These are phyloP conservation scores for Amborella trichopoda DNA, from an alignment of 164 flowering plant genomes.

Conservation along the genomic window DNA sequence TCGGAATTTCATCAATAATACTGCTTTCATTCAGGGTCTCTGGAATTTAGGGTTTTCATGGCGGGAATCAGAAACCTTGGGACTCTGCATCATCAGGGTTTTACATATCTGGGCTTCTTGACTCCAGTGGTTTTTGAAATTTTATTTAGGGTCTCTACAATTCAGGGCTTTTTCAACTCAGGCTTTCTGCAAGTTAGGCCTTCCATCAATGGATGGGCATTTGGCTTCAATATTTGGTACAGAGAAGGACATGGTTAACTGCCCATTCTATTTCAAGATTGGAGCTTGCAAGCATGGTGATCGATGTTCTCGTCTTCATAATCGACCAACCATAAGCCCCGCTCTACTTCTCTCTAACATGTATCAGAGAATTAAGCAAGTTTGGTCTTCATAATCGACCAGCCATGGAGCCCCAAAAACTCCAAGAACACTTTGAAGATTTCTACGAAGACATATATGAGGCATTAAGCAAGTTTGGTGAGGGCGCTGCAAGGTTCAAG, in stretches of 20 bases:
- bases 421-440: slow-evolving; percentile 56
- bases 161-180: too few relatives aligned
- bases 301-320: slow-evolving; percentile 67
- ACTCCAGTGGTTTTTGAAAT: too few relatives aligned
- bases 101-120: too few relatives aligned
- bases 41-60: too few relatives aligned
- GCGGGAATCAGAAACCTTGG: too few relatives aligned
- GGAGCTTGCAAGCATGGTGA: slow-evolving; percentile 73
- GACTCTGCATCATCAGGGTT: too few relatives aligned
- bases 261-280: slow-evolving; percentile 43
- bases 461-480: slow-evolving; percentile 70
- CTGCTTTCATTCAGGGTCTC: too few relatives aligned
- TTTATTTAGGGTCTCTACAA: too few relatives aligned
- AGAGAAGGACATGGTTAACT: slow-evolving; percentile 37
- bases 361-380: slow-evolving; percentile 70
- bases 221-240: slow-evolving; percentile 41
- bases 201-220: slow-evolving; percentile 35
- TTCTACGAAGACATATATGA: slow-evolving; percentile 65
- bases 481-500: too few relatives aligned
- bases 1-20: too few relatives aligned
- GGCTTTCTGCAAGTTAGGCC: too few relatives aligned
- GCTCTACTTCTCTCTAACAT: slow-evolving; percentile 62
- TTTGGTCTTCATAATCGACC: too few relatives aligned
- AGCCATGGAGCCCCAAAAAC: slow-evolving; percentile 46
- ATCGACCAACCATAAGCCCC: slow-evolving; percentile 58